Base-by-base conservation (phyloP, 495 filamentous ascomycete genomes). In the Cladorrhinum samala region DNA sequence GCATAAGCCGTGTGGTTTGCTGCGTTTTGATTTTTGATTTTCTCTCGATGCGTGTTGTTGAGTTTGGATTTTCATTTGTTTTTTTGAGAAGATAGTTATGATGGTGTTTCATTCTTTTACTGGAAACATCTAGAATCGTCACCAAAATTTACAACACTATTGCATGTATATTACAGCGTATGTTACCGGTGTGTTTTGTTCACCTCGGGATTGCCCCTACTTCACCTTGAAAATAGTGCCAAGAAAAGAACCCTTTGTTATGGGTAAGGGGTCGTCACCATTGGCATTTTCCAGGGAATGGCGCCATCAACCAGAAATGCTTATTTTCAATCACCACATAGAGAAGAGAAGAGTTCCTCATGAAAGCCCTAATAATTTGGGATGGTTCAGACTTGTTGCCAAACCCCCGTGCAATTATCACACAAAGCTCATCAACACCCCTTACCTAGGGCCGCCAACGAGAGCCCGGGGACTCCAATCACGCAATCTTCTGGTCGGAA, bases 111-210 rank as follows among this genome's bases (percentile, higher is more conserved):
- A 33, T 17, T 30, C 2, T 16, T 30, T 40, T 27, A 36, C 46
- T 59, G 44, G 56, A 59, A 59, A 33, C 24, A 43, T 55, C 56
- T 59, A 59, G 56, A 59, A 59, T n/a, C 8, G 8, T 40, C 43
- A 2, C 14, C 24, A 8, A 39, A 27, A 20, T 55, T 43, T 52
- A 18, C n/a, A n/a, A n/a, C n/a, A n/a, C n/a, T n/a, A n/a, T n/a
- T n/a, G n/a, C 23, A 2, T 42, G 49, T 52, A 43, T 48, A 4
- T 33, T 49, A 19, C 46, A 49, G 9, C 46, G 7, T 36, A n/a
- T 5, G 17, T 9, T 30, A 14, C 19, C 13, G 21, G 23, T 47
- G 23, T 25, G 21, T 11, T 16, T 16, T 47, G 9, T 30, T 57
- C 46, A 53, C 49, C 45, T 50, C 25, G 52, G 23, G 18, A 9